Base-by-base conservation (phyloP, 192 early-diverging fungal genomes). In the Coemansia nantahalensis region DNA sequence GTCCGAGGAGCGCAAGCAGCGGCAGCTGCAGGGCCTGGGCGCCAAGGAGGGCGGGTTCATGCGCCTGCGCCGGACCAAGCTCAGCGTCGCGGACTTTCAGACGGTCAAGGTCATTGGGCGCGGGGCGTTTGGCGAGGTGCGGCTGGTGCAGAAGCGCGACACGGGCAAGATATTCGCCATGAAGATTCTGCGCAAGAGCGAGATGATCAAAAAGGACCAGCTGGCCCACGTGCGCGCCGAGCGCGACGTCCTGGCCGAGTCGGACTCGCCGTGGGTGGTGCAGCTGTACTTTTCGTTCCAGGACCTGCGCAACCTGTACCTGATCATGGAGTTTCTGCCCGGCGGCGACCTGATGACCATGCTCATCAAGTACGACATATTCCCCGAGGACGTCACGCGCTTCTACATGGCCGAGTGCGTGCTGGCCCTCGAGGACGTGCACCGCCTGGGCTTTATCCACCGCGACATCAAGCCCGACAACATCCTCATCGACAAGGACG, bases 281-380 rank as follows among this genome's bases (percentile, higher is more conserved):
- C 94, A 95, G 61, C 80, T 99, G 33, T 98, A 91, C 62, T 98
- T 93, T 67, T 98, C 95, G 19, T 99, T 99, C 77, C 97, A 99
- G 77, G 95, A 97, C 62, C 52, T 86, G 14, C 77, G 84, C 45
- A 92, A 92, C 62, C 81, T 99, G 32, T 99, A 99, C 62, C 76
- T 99, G 46, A 92, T 99, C 68, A 99, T 99, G 97, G 97, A 99
- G 80, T 99, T 97, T 48, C 69, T 95, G 51, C 94, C 97, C 0
- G 97, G 97, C 34, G 97, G 97, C 38, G 97, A 99, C 74, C 79
- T 99, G 82, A 98, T 99, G 94, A 94, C 92, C 12, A 93, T 97
- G 93, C 78, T 99, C 47, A 98, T 97, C 67, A 95, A 95, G 65
- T 94, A 95, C 67, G 95, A 99, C 64, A 91, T 84, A 9, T 98